Evolutionary conservation across 1,284 basidiomycete genomes (phyloP).

Genomic region (Leccinum solheimii): DNA sequence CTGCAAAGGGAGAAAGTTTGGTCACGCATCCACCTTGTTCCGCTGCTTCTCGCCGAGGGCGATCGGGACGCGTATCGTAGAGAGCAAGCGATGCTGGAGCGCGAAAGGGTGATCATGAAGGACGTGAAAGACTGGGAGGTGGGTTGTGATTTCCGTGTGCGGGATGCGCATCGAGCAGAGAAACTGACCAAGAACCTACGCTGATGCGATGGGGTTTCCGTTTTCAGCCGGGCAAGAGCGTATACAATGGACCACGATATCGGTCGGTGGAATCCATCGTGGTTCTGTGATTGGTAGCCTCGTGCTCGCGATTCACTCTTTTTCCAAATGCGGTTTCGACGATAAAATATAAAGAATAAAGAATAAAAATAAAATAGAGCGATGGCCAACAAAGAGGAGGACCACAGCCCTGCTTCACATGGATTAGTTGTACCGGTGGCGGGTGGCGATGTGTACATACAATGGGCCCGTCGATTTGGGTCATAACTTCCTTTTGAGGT

Average conservation of each 20-base stretch:
- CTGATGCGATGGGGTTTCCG: constrained; percentile 6
- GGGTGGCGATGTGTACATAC: constrained; percentile 32
- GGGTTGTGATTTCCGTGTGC: constrained; percentile 38
- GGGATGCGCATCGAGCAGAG: constrained; percentile 22
- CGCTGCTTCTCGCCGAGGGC: constrained; percentile 88
- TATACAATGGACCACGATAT: constrained; percentile 86
- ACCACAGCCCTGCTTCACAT: constrained; percentile 24
- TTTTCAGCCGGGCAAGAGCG: constrained; percentile 71
- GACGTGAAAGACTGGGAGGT: constrained; percentile 96
- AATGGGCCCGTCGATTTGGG: constrained; percentile 28
- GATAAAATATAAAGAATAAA: constrained; percentile 4
- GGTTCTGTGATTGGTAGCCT: constrained; percentile 49
- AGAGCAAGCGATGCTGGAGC: constrained; percentile 71
- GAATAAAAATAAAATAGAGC: not conserved
- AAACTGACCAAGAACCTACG: constrained; percentile 27
- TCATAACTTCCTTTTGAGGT: constrained; percentile 6
- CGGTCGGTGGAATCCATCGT: constrained; percentile 64
- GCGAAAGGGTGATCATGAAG: constrained; percentile 95
- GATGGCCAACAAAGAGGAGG: constrained; percentile 15
- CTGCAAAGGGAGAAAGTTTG: constrained; percentile 91
- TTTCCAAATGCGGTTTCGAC: constrained; percentile 13
- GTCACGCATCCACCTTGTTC: constrained; percentile 95
- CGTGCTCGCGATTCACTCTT: constrained; percentile 9
- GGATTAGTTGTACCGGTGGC: constrained; percentile 34
- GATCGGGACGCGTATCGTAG: constrained; percentile 91